These are phyloP conservation scores for Triticum timopheevii DNA, from an alignment of 176 grass and related monocot species.

Conservation along the genomic window DNA sequence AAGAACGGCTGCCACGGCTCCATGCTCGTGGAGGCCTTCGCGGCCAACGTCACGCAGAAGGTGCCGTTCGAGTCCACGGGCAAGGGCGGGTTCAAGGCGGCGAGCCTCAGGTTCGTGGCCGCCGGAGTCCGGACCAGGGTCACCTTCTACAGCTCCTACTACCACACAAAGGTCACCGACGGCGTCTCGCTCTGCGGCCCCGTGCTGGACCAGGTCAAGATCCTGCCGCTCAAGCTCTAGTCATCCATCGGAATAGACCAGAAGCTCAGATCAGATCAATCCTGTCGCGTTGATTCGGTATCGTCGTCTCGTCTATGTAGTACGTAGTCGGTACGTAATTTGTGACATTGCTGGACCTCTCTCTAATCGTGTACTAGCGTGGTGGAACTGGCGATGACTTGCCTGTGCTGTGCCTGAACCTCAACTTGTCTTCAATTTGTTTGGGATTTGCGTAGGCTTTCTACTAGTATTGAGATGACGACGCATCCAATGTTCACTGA, in stretches of 20 bases:
- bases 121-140: conserved; percentile 49
- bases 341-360: background rate
- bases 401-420: too few relatives aligned
- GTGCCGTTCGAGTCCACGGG: conserved; percentile 68
- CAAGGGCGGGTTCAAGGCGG: conserved; percentile 47
- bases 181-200: conserved; percentile 83
- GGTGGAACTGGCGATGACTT: too few relatives aligned
- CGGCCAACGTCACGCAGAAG: conserved; percentile 75
- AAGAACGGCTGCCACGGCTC: conserved; percentile 90
- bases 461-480: too few relatives aligned
- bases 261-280: background rate
- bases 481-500: too few relatives aligned
- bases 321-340: background rate
- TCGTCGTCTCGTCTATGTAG: conserved; percentile 18
- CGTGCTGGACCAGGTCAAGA: conserved; percentile 78
- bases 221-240: conserved; percentile 62
- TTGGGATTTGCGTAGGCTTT: too few relatives aligned
- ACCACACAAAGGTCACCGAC: conserved; percentile 76
- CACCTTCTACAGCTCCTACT: conserved; percentile 97
- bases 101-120: conserved; percentile 64
- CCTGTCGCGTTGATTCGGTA: background rate
- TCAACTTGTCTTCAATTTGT: too few relatives aligned
- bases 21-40: conserved; percentile 88
- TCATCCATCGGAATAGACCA: background rate
- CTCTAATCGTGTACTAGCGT: background rate